A percentile compares a stretch with the other conserved stretches of the same genome.
Conservation (phyloP, 345 rosid genomes). For the Lumnitzera racemosa region DNA sequence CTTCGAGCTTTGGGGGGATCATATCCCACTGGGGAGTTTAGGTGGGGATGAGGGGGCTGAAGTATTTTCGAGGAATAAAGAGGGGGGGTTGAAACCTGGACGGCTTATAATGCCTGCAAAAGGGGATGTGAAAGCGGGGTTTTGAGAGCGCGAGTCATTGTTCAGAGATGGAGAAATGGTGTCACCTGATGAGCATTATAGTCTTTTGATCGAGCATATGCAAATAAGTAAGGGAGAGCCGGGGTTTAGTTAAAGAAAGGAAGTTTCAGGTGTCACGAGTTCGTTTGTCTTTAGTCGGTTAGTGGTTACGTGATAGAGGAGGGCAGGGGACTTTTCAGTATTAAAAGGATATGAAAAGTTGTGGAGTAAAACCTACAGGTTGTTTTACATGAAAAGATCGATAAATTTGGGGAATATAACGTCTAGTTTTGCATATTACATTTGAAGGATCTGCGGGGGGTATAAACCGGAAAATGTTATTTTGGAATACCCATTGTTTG, state of each 20-base stretch:
- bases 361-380: slow-evolving; percentile 73
- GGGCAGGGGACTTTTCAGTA: slow-evolving; percentile 95
- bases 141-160: slow-evolving; percentile 77
- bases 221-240: slow-evolving; percentile 92
- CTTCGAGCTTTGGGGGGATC: slow-evolving; percentile 54
- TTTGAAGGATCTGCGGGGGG: slow-evolving; percentile 74
- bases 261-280: slow-evolving; percentile 59
- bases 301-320: slow-evolving; percentile 75
- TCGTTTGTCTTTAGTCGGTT: slow-evolving; percentile 76
- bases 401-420: slow-evolving; percentile 84
- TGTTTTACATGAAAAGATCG: slow-evolving; percentile 88
- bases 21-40: slow-evolving; percentile 48
- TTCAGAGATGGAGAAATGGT: slow-evolving; percentile 90
- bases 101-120: slow-evolving; percentile 86
- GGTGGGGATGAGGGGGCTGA: slow-evolving; percentile 80
- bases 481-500: slow-evolving; percentile 96
- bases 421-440: slow-evolving; percentile 81
- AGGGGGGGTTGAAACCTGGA: slow-evolving; percentile 62
- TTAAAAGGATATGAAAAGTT: slow-evolving; percentile 80
- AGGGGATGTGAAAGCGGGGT: slow-evolving; percentile 74
- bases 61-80: slow-evolving; percentile 88
- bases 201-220: slow-evolving; percentile 84
- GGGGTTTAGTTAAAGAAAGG: slow-evolving; percentile 84
- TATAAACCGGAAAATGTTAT: slow-evolving; percentile 66
- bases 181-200: slow-evolving; percentile 85